Percentiles rank a stretch among this genome's conserved stretches.
Conservation (phyloP, 2,329 filamentous ascomycete species). For the Verticillium alfalfae region DNA sequence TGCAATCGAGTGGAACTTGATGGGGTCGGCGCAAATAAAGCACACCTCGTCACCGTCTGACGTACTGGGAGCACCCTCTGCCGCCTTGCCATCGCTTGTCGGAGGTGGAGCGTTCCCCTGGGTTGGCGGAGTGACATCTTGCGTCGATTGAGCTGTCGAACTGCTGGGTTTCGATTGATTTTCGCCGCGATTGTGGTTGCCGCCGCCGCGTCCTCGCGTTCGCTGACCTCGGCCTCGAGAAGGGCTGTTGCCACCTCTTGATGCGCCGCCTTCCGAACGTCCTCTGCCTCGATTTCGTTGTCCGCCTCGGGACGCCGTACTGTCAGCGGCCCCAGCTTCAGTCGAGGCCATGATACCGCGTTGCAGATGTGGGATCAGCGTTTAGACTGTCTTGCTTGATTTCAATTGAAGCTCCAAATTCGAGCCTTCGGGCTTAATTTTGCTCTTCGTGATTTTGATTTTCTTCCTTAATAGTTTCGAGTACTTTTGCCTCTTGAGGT, state of each 20-base stretch:
- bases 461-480: background rate
- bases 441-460: background rate
- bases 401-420: too few relatives aligned
- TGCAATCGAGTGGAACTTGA: constrained; percentile 81
- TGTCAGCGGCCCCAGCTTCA: background rate
- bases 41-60: constrained; percentile 71
- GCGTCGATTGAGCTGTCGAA: background rate
- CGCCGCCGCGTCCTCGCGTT: constrained; percentile 10
- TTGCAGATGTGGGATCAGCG: background rate
- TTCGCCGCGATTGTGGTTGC: constrained; percentile 8
- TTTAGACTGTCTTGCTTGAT: too few relatives aligned
- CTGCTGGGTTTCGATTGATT: background rate
- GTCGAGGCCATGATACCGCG: background rate
- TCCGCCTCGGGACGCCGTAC: constrained; percentile 21
- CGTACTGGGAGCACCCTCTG: constrained; percentile 9
- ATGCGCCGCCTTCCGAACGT: constrained; percentile 8
- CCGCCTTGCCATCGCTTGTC: constrained; percentile 12
- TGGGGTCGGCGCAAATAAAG: constrained; percentile 93
- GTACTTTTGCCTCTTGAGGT: background rate
- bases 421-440: background rate
- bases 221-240: constrained; percentile 8
- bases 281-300: constrained; percentile 15
- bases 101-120: constrained; percentile 1
- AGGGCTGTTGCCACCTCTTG: constrained; percentile 15
- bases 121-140: background rate